Base-by-base conservation (phyloP, 2,329 filamentous ascomycete species). In the Calonectria crousiana region DNA sequence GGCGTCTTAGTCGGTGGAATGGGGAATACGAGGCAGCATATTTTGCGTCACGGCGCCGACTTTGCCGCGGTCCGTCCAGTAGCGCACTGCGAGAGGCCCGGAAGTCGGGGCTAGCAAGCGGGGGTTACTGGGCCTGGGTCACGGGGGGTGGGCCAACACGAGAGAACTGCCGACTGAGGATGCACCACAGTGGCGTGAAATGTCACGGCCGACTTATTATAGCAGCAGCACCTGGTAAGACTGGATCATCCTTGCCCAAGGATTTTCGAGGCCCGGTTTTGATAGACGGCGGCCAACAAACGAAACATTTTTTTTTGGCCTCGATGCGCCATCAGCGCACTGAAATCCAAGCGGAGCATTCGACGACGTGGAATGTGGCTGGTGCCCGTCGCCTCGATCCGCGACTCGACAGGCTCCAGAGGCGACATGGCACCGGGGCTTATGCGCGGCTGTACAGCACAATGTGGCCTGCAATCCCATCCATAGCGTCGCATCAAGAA, bases 121-220 rank as follows among this genome's bases (percentile, higher is more conserved):
- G 34, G 41, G 38, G n/a, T n/a, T n/a, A 9, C 16, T n/a, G 32
- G 34, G 34, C 26, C 28, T 18, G 56, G 56, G 56, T 62, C 56
- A 62, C 36, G 56, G 34, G 56, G 26, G 56, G 56, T 62, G 56
- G 56, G 56, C 16, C 56, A 20, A 62, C 56, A 60, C 56, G 56
- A 60, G 23, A 6, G 56, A 60, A 60, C 23, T 62, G 56, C 34
- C 56, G 56, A 41, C 38, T 41, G 34, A 9, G 34, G n/a, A 62
- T 18, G 56, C 32, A 41, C 16, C 11, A 38, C 11, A 26, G 32
- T 62, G 56, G 56, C 32, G 34, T 62, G 56, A 26, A 36, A 28
- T 62, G 32, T 41, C 34, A 62, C 13, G 56, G n/a, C 6, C n/a
- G 28, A 8, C 20, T 23, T 23, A 10, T 18, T 28, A 41, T 41